These are phyloP conservation scores for Paraphaeosphaeria minitans DNA, from an alignment of 2,329 filamentous ascomycete species.

Conservation along the genomic window DNA sequence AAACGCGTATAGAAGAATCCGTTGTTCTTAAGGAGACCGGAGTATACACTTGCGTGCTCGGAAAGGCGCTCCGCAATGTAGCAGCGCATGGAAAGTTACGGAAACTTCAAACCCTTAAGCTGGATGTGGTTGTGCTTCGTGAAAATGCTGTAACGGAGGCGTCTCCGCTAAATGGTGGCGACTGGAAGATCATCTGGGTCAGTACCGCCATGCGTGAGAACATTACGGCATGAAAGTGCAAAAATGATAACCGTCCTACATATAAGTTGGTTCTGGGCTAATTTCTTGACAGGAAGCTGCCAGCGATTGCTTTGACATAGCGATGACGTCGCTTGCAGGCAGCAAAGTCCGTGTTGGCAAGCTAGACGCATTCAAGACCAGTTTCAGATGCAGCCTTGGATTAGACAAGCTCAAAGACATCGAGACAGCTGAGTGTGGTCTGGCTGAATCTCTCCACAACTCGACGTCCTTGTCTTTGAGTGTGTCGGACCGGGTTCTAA, in stretches of 20 bases:
- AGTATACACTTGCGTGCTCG: neutral
- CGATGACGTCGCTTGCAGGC: neutral
- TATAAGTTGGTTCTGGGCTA: neutral
- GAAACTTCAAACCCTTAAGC: neutral
- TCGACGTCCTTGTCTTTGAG: neutral
- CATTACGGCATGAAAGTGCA: neutral
- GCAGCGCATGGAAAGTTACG: neutral
- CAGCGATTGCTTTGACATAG: neutral
- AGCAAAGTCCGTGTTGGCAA: neutral
- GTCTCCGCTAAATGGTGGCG: too few relatives aligned
- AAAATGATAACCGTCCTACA: neutral
- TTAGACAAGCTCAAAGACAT: neutral
- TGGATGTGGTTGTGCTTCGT: neutral
- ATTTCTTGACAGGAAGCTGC: neutral
- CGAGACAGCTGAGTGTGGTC: neutral
- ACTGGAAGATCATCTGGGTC: neutral
- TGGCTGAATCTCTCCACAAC: neutral
- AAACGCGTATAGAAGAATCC: neutral
- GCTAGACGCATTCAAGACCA: neutral
- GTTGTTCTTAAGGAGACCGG: neutral
- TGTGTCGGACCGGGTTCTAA: neutral
- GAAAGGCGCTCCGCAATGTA: neutral
- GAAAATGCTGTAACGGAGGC: neutral
- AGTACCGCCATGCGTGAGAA: neutral
- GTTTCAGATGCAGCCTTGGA: neutral